Percentiles rank a stretch among this genome's conserved stretches.
These are phyloP conservation scores for Yueomyces sinensis DNA, from an alignment of 805 yeast species.

Conservation along the genomic window DNA sequence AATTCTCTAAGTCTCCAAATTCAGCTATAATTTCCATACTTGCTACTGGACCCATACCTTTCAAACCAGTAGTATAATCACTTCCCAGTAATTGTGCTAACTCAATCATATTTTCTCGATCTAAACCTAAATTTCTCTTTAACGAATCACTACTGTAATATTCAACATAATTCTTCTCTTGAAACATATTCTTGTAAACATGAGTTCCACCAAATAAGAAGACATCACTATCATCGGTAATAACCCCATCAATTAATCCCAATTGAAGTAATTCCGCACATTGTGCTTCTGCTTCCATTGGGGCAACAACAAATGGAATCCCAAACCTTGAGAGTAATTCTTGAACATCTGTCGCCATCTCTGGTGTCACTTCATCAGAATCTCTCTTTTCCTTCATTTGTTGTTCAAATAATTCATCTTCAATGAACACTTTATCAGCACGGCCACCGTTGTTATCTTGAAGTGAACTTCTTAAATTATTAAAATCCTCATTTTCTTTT, in stretches of 20 bases:
- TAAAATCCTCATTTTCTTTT: constrained; percentile 64
- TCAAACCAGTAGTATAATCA: constrained; percentile 87
- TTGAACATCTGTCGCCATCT: constrained; percentile 84
- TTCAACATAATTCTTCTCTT: constrained; percentile 85
- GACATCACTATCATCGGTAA: constrained; percentile 96
- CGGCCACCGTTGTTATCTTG: constrained; percentile 21
- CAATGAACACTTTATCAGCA: constrained; percentile 16
- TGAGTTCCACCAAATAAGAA: constrained; percentile 81
- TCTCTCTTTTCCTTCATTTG: constrained; percentile 64
- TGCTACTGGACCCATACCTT: constrained; percentile 88
- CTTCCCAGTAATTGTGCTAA: constrained; percentile 81
- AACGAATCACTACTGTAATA: constrained; percentile 53
- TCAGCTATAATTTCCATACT: constrained; percentile 87
- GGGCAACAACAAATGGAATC: constrained; percentile 88
- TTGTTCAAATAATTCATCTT: constrained; percentile 43
- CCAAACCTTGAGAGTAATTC: constrained; percentile 81
- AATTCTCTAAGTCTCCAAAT: constrained; percentile 36
- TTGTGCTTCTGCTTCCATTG: constrained; percentile 99
- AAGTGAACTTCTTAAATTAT: constrained; percentile 34
- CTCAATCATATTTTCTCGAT: constrained; percentile 53
- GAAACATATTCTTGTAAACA: constrained; percentile 87
- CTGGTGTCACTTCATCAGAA: constrained; percentile 78
- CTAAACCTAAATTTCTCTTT: constrained; percentile 49
- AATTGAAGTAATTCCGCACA: constrained; percentile 70
- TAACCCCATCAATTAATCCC: constrained; percentile 80